phyloP scores from a whole-genome alignment of 2,329 filamentous ascomycete species.

The Fusarium agapanthi region DNA sequence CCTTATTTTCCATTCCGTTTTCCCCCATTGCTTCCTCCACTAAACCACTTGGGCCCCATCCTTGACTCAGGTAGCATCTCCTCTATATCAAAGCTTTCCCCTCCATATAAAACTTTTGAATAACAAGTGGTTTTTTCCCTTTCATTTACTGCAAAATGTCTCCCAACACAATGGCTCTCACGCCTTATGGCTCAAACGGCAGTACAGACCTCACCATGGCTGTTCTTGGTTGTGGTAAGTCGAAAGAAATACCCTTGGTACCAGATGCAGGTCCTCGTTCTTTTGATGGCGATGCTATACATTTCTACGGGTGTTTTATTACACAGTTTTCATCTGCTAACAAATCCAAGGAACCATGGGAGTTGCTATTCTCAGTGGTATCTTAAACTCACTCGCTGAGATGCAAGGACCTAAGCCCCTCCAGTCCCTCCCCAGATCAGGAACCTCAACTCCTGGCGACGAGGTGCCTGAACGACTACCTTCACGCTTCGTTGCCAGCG shows the following conservation, averaged over 20 bases:
- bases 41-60: neutral
- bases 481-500: constrained; percentile 81
- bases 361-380: constrained; percentile 82
- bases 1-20: constrained; percentile 6
- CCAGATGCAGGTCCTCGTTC: neutral
- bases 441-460: constrained; percentile 55
- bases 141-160: constrained; percentile 30
- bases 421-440: constrained; percentile 51
- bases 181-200: constrained; percentile 48
- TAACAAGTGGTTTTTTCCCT: constrained; percentile 5
- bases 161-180: constrained; percentile 42
- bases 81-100: neutral
- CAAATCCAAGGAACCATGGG: constrained; percentile 79
- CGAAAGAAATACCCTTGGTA: neutral
- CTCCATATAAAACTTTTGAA: neutral
- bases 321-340: constrained; percentile 9
- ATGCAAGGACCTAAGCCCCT: constrained; percentile 58
- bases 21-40: constrained; percentile 8
- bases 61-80: constrained; percentile 8
- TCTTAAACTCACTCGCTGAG: constrained; percentile 74
- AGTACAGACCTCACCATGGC: constrained; percentile 72
- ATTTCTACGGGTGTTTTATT: neutral
- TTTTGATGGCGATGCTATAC: neutral
- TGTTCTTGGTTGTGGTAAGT: constrained; percentile 82
- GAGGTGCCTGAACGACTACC: constrained; percentile 69